Conservation (phyloP, 352 stramenopile species). For the Globisporangium orthogonon region DNA sequence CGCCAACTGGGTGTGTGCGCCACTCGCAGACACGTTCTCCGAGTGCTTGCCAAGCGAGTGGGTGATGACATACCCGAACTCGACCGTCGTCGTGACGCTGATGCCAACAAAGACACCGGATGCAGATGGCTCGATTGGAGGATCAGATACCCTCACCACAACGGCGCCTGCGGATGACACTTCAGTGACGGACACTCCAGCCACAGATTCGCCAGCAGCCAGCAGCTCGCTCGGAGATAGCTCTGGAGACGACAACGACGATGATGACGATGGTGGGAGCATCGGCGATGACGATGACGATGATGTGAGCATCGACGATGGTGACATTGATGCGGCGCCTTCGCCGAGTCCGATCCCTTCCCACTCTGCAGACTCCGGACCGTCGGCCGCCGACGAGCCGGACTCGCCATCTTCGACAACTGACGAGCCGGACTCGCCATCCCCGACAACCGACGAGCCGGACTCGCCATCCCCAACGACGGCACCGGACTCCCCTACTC, state of each 20-base stretch:
- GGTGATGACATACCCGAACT: constrained; percentile 1
- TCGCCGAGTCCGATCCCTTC: neutral
- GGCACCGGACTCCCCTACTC: neutral
- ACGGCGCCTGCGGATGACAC: neutral
- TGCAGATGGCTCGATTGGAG: neutral
- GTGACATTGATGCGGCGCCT: neutral
- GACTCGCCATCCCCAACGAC: neutral
- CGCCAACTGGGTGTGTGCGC: constrained; percentile 5
- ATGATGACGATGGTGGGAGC: neutral
- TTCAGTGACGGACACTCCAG: neutral
- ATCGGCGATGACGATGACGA: no score
- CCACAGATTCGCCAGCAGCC: neutral
- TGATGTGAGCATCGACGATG: neutral
- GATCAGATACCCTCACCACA: neutral
- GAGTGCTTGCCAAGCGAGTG: constrained; percentile 7
- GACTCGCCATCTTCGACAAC: no score
- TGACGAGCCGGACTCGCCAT: no score
- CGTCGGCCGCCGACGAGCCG: no score
- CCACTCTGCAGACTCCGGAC: no score
- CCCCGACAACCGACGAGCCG: no score
- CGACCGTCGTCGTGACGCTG: neutral
- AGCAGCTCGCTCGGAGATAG: neutral
- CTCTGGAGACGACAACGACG: neutral
- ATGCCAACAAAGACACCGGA: neutral
- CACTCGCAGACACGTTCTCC: constrained; percentile 7